Evolutionary conservation across 129 eudicot species (phyloP).

Genomic region (Artemisia tridentata): DNA sequence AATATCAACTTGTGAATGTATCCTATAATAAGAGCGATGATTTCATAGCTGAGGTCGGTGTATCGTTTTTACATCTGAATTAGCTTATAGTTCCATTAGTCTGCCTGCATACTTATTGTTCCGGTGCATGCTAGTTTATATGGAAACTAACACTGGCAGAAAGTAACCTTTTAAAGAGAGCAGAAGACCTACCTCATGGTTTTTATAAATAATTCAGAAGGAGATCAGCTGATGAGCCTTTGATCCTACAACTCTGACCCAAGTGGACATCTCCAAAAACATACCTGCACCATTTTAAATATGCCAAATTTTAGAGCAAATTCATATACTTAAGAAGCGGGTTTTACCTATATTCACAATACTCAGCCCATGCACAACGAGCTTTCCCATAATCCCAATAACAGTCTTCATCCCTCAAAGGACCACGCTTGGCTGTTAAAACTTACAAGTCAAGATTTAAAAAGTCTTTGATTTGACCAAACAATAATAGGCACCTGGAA

Average conservation of each 20-base stretch:
- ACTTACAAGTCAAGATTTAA: conserved; percentile 17
- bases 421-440: conserved; percentile 79
- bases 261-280: conserved; percentile 90
- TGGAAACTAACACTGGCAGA: neutral
- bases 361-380: conserved; percentile 87
- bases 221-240: conserved; percentile 62
- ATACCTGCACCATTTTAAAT: conserved; percentile 46
- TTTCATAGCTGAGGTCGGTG: too few species aligned
- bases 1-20: too few species aligned
- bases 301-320: neutral
- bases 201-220: conserved; percentile 61
- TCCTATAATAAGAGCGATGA: too few species aligned
- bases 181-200: conserved; percentile 23
- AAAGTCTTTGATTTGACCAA: conserved; percentile 10
- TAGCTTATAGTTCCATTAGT: too few species aligned
- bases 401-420: conserved; percentile 91
- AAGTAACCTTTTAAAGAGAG: conserved; percentile 8
- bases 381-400: conserved; percentile 97
- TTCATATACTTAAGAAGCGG: conserved; percentile 11
- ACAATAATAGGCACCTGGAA: conserved; percentile 13
- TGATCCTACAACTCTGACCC: conserved; percentile 91
- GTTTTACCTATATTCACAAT: conserved; percentile 85
- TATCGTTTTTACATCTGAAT: too few species aligned
- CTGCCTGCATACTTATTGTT: too few species aligned
- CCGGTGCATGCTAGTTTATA: too few species aligned